A percentile compares a stretch with the other conserved stretches of the same genome.
Evolutionary conservation across 345 rosid genomes (phyloP).

Genomic region (Laguncularia racemosa): DNA sequence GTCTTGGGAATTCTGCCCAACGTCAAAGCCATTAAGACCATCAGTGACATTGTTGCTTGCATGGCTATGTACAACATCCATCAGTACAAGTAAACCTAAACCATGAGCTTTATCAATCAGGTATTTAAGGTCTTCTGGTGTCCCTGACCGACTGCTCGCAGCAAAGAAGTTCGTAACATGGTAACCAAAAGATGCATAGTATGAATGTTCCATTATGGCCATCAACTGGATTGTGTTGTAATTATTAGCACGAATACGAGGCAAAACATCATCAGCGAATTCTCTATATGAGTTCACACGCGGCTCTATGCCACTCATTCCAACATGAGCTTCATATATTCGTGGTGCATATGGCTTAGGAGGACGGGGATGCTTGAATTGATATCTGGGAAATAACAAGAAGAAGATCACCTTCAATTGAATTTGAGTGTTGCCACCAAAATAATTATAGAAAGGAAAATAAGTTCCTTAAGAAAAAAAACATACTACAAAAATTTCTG

Average conservation of each 20-base stretch:
- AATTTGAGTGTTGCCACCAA: background rate
- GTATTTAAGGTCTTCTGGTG: conserved; percentile 79
- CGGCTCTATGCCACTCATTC: conserved; percentile 78
- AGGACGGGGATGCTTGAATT: conserved; percentile 51
- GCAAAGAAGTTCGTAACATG: conserved; percentile 76
- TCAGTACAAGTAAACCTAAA: conserved; percentile 55
- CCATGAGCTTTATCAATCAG: conserved; percentile 76
- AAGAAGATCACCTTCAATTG: background rate
- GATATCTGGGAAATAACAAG: conserved; percentile 37
- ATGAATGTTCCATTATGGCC: conserved; percentile 85
- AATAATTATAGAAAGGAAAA: background rate
- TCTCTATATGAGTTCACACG: conserved; percentile 60
- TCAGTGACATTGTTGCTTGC: conserved; percentile 69
- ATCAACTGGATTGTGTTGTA: conserved; percentile 68
- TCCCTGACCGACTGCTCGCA: conserved; percentile 71
- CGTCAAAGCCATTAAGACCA: conserved; percentile 78
- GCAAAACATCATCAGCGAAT: conserved; percentile 70
- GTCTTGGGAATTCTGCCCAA: conserved; percentile 62
- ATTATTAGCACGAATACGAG: conserved; percentile 61
- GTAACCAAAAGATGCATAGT: conserved; percentile 78
- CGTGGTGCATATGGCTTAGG: conserved; percentile 61
- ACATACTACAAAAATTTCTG: background rate
- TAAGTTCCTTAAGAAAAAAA: background rate
- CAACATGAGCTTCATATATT: conserved; percentile 80
- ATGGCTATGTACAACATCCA: conserved; percentile 80